A percentile compares a stretch with the other conserved stretches of the same genome.
Conservation (phyloP, 202 grass and related monocot genomes). For the Musa balbisiana region DNA sequence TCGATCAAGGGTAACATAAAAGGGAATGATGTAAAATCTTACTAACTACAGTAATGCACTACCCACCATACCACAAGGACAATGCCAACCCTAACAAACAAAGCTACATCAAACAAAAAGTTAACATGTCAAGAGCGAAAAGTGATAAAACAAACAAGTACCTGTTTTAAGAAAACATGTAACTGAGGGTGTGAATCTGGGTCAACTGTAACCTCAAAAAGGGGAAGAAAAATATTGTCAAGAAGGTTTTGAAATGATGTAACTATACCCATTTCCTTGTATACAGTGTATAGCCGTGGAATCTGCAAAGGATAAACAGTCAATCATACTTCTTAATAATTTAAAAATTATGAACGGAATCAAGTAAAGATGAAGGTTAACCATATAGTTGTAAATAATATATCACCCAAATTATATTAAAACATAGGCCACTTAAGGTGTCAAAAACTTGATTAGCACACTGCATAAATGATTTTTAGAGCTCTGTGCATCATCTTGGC, state of each 20-base stretch:
- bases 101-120: background rate
- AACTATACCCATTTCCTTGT: conserved; percentile 91
- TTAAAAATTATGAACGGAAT: background rate
- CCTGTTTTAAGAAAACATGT: conserved; percentile 93
- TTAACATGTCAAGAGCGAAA: conserved; percentile 2
- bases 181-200: conserved; percentile 90
- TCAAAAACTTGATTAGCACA: no score
- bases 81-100: no score
- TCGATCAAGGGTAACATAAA: no score
- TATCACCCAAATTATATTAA: no score
- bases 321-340: background rate
- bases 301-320: conserved; percentile 38
- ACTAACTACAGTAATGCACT: no score
- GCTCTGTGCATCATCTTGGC: no score
- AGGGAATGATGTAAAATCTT: no score
- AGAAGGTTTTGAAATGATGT: conserved; percentile 93
- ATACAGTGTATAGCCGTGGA: conserved; percentile 89
- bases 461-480: no score
- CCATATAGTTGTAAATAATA: no score
- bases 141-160: conserved; percentile 11
- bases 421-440: no score
- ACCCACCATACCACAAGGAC: no score
- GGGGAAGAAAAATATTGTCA: conserved; percentile 94
- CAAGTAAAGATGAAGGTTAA: background rate
- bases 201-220: conserved; percentile 86